Evolutionary conservation across 2,329 filamentous ascomycete species (phyloP).

Genomic region (Neopestalotiopsis rosae): DNA sequence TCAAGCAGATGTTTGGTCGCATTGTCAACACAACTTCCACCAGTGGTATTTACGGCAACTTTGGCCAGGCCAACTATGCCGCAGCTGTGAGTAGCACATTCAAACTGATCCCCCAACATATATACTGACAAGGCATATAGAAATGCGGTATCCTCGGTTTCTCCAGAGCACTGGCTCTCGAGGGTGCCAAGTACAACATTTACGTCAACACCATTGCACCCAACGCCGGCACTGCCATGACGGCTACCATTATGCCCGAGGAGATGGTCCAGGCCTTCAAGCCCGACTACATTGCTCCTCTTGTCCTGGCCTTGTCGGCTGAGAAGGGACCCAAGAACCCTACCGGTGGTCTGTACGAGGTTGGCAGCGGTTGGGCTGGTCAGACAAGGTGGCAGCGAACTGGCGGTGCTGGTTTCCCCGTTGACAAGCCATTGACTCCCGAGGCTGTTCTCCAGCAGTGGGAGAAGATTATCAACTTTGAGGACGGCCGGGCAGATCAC

Average conservation of each 20-base stretch:
- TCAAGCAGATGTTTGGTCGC: conserved; percentile 98
- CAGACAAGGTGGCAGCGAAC: conserved; percentile 94
- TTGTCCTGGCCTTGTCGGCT: conserved; percentile 83
- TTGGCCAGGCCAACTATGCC: conserved; percentile 97
- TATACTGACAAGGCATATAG: conserved; percentile 44
- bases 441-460: conserved; percentile 81
- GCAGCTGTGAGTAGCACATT: conserved; percentile 68
- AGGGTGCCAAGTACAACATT: conserved; percentile 97
- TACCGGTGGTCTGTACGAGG: conserved; percentile 91
- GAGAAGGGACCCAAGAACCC: conserved; percentile 85
- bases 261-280: conserved; percentile 99
- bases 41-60: conserved; percentile 98
- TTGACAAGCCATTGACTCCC: conserved; percentile 82
- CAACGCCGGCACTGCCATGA: conserved; percentile 96
- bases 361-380: conserved; percentile 91
- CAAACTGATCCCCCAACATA: conserved; percentile 8
- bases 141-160: conserved; percentile 95
- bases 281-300: conserved; percentile 95
- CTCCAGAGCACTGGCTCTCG: conserved; percentile 88
- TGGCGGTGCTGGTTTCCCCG: conserved; percentile 88
- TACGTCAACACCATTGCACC: conserved; percentile 97
- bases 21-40: conserved; percentile 97
- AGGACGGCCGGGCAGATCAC: conserved; percentile 85
- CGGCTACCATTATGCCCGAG: conserved; percentile 89
- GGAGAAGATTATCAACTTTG: conserved; percentile 83